phyloP scores from a whole-genome alignment of 2,329 filamentous ascomycete species.

The Onygena corvina region DNA sequence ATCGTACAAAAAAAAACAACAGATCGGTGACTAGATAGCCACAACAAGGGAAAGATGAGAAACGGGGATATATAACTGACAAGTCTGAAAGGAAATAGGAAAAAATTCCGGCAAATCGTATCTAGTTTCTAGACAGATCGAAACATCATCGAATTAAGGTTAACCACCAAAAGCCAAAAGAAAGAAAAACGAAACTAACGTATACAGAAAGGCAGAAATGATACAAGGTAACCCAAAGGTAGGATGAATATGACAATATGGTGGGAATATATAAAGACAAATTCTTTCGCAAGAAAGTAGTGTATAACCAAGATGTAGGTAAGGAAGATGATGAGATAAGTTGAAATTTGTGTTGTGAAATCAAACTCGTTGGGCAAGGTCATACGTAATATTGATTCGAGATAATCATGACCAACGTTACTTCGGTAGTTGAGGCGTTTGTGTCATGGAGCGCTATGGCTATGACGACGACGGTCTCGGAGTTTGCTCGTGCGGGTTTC shows the following conservation, averaged over 20 bases:
- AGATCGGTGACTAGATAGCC: not conserved
- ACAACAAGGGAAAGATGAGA: not conserved
- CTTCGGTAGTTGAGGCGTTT: not conserved
- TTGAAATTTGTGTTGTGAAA: not conserved
- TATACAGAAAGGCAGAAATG: slow-evolving; percentile 1
- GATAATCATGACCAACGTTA: slow-evolving; percentile 2
- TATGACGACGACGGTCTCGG: not conserved
- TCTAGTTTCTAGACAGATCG: slow-evolving; percentile 2
- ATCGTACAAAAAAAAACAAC: not conserved
- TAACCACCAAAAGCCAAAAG: not conserved
- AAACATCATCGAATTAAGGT: slow-evolving; percentile 3
- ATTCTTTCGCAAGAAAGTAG: not conserved
- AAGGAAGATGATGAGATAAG: not conserved
- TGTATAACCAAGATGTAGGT: not conserved
- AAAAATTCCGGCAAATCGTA: slow-evolving; percentile 1
- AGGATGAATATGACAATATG: not conserved
- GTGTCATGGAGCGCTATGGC: not conserved
- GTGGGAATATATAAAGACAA: not conserved
- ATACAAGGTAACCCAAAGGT: not conserved
- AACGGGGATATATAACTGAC: slow-evolving; percentile 6
- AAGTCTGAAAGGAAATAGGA: not conserved
- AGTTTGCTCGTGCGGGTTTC: not conserved
- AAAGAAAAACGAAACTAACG: not conserved
- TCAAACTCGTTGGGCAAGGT: not conserved
- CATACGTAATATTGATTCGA: not conserved